Conservation (phyloP, 345 rosid genomes). For the Bruguiera parviflora region DNA sequence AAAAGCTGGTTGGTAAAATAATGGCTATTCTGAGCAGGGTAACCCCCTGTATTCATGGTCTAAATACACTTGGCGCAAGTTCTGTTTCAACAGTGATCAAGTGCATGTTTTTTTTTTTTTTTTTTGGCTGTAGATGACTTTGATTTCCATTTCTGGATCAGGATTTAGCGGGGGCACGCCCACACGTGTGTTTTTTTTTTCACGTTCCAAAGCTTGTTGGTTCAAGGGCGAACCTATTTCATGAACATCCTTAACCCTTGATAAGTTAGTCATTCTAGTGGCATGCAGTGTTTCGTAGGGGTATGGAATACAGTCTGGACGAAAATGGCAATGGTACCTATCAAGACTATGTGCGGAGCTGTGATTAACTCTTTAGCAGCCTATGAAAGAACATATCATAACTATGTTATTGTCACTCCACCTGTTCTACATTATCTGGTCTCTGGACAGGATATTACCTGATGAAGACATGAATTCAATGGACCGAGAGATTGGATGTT, state of each 20-base stretch:
- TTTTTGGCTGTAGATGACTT: too few relatives aligned
- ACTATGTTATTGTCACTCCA: constrained; percentile 46
- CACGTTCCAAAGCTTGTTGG: not conserved
- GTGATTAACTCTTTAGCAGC: constrained; percentile 59
- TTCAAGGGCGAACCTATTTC: not conserved
- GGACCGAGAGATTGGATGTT: constrained; percentile 52
- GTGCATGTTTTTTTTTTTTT: too few relatives aligned
- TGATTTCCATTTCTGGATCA: too few relatives aligned
- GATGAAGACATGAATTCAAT: constrained; percentile 53
- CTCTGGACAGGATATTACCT: constrained; percentile 46
- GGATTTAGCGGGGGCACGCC: too few relatives aligned
- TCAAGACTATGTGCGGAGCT: constrained; percentile 57
- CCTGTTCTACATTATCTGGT: constrained; percentile 47
- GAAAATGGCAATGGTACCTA: constrained; percentile 42
- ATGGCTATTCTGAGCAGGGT: too few relatives aligned
- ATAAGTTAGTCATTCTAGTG: too few relatives aligned
- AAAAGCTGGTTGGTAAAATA: too few relatives aligned
- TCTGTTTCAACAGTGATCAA: too few relatives aligned
- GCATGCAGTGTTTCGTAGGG: constrained; percentile 23
- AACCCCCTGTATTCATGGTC: too few relatives aligned
- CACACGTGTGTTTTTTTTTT: not conserved
- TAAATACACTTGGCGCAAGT: too few relatives aligned
- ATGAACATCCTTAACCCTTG: too few relatives aligned
- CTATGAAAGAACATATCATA: constrained; percentile 53
- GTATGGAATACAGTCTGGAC: constrained; percentile 37